Evolutionary conservation across 495 filamentous ascomycete genomes (phyloP).

Genomic region (Neurospora sp.): DNA sequence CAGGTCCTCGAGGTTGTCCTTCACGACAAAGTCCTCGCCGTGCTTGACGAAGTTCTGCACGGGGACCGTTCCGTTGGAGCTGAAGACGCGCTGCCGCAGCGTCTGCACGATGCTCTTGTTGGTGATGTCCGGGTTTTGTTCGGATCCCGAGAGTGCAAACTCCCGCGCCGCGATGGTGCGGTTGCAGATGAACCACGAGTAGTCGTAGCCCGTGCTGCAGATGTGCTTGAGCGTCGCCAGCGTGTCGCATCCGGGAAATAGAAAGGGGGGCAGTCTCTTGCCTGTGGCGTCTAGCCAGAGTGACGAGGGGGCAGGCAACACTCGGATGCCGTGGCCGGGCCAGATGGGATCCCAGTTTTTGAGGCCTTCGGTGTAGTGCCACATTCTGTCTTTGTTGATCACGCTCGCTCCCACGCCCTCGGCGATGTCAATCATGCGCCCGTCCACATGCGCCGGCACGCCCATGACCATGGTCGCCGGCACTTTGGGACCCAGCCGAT

Average conservation of each 20-base stretch:
- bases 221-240: constrained; percentile 43
- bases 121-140: constrained; percentile 46
- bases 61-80: constrained; percentile 33
- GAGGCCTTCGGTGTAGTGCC: constrained; percentile 46
- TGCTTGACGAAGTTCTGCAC: constrained; percentile 42
- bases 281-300: constrained; percentile 45
- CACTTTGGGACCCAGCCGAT: constrained; percentile 35
- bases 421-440: constrained; percentile 41
- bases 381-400: constrained; percentile 44
- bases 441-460: constrained; percentile 43
- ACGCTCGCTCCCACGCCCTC: constrained; percentile 34
- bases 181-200: constrained; percentile 45
- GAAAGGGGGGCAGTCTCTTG: constrained; percentile 36
- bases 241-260: constrained; percentile 41
- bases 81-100: constrained; percentile 34
- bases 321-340: constrained; percentile 42
- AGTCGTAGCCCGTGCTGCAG: constrained; percentile 43
- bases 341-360: constrained; percentile 45
- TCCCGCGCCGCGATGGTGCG: constrained; percentile 40
- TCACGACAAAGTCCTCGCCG: constrained; percentile 40
- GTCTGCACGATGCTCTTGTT: constrained; percentile 38
- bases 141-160: constrained; percentile 43
- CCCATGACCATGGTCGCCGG: constrained; percentile 40
- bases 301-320: constrained; percentile 39
- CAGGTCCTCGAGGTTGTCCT: constrained; percentile 35